Percentiles rank a stretch among this genome's conserved stretches.
Evolutionary conservation across 805 yeast species (phyloP).

Genomic region (Myxozyma melibiosi): DNA sequence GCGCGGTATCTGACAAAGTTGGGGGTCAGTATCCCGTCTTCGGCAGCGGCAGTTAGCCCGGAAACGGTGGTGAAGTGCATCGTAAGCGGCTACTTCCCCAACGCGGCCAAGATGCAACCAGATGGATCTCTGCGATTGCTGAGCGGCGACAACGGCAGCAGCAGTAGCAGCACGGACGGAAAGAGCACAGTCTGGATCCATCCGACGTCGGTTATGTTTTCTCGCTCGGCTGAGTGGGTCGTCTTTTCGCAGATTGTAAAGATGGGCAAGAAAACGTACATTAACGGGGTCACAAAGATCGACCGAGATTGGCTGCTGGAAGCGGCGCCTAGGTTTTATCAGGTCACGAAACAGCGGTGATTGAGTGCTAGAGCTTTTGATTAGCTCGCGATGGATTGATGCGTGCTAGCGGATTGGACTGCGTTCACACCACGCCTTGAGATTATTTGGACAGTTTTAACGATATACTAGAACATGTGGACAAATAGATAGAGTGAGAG

Average conservation of each 20-base stretch:
- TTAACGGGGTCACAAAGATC: conserved; percentile 29
- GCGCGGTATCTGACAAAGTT: conserved; percentile 34
- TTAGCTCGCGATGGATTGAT: too few species aligned
- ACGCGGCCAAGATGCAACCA: conserved; percentile 31
- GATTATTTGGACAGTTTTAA: too few species aligned
- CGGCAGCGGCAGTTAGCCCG: background rate
- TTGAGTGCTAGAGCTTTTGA: background rate
- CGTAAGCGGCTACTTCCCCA: conserved; percentile 25
- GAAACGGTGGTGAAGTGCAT: conserved; percentile 30
- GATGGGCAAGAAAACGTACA: conserved; percentile 29
- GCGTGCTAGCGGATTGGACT: too few species aligned
- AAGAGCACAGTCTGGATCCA: conserved; percentile 27
- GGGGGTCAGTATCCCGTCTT: background rate
- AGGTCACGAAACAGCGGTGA: conserved; percentile 3
- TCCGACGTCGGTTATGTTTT: conserved; percentile 31
- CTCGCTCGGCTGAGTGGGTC: conserved; percentile 28
- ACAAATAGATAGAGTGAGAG: too few species aligned
- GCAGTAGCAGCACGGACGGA: background rate
- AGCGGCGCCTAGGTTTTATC: conserved; percentile 28
- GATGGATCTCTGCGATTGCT: conserved; percentile 32
- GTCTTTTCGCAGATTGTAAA: conserved; percentile 24
- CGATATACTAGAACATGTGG: too few species aligned
- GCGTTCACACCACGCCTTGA: too few species aligned
- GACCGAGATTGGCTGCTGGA: conserved; percentile 34
- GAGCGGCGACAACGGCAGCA: conserved; percentile 2